A percentile compares a stretch with the other conserved stretches of the same genome.
These are phyloP conservation scores for Aspergillus sp. DNA, from an alignment of 2,329 filamentous ascomycete species.

Conservation along the genomic window DNA sequence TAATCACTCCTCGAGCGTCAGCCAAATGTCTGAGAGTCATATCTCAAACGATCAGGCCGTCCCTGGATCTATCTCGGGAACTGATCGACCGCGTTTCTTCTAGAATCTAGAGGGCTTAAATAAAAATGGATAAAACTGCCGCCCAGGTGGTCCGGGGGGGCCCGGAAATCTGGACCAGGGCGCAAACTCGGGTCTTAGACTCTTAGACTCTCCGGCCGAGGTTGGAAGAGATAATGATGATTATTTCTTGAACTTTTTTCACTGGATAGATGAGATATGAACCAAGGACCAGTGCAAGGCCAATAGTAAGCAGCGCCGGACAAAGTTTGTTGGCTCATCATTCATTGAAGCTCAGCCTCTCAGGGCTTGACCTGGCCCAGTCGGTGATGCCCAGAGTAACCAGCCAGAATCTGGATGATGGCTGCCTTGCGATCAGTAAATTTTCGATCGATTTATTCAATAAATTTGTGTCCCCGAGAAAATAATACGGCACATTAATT, in stretches of 20 bases:
- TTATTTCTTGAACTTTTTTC: not conserved
- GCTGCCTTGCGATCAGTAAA: slow-evolving; percentile 6
- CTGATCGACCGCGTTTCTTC: slow-evolving; percentile 4
- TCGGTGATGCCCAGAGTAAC: slow-evolving; percentile 16
- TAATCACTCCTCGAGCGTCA: slow-evolving; percentile 10
- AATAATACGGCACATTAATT: slow-evolving; percentile 5
- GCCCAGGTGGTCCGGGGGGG: slow-evolving; percentile 2
- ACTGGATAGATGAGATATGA: not conserved
- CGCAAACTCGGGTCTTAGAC: not conserved
- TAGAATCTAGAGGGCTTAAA: not conserved
- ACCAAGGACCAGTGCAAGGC: not conserved
- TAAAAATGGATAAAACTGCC: not conserved
- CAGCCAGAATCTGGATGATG: not conserved
- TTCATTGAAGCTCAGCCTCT: no score
- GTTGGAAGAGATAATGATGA: not conserved
- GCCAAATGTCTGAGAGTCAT: slow-evolving; percentile 10
- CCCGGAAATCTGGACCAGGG: slow-evolving; percentile 9
- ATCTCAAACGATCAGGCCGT: slow-evolving; percentile 1
- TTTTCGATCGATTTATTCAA: not conserved
- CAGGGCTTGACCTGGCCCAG: not conserved
- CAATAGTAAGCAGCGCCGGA: not conserved
- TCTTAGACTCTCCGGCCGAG: not conserved
- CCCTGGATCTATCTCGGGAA: not conserved
- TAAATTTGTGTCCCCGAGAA: not conserved
- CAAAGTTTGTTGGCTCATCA: slow-evolving; percentile 4